Evolutionary conservation across 768 basidiomycete species (phyloP), one percentile per base, ranked within the genome.

Genomic region (Suillus luteus): DNA sequence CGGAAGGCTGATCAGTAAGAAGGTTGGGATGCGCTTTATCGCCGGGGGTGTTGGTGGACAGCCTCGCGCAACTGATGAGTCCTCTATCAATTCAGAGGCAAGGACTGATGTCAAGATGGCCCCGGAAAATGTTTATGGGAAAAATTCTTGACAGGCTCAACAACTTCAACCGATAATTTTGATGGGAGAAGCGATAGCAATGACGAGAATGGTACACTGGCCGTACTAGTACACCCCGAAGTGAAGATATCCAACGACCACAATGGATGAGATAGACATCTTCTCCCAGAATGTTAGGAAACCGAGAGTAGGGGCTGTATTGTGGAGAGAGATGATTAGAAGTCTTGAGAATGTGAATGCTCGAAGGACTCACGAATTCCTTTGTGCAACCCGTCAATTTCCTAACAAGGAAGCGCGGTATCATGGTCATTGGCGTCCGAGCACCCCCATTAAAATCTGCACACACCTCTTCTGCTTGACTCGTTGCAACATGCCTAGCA

Each of bases 21-120:
- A 27, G 27, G 27, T 27, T 27, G 27, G 31, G 31, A 3, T 31
- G 31, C 31, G 31, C 31, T 31, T 31, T 31, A 31, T 31, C 31
- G 31, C 31, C 31, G 31, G 31, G 31, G 31, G 31, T 31, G 31
- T 4, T 31, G 31, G 31, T 31, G 31, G 4, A 31, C 31, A 68
- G 74, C 57, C 64, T 70, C 40, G 62, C 65, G 49, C 75, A 78
- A 55, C 79, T 75, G 14, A 71, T 70, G 9, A 52, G 17, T 52
- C 51, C 17, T 52, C 19, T 31, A 52, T 33, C 17, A 31, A 17
- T 52, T 19, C 51, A 52, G 31, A 17, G 17, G 51, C 27, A 31
- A 52, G 0, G 9, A 52, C 27, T 17, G 17, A 52, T 33, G 17
- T 52, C 27, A 52, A 31, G 31, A 33, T 33, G 51, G 31, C 27